A percentile compares a stretch with the other conserved stretches of the same genome.
Evolutionary conservation across 768 basidiomycete species (phyloP).

Genomic region (Macrolepiota albuminosa): DNA sequence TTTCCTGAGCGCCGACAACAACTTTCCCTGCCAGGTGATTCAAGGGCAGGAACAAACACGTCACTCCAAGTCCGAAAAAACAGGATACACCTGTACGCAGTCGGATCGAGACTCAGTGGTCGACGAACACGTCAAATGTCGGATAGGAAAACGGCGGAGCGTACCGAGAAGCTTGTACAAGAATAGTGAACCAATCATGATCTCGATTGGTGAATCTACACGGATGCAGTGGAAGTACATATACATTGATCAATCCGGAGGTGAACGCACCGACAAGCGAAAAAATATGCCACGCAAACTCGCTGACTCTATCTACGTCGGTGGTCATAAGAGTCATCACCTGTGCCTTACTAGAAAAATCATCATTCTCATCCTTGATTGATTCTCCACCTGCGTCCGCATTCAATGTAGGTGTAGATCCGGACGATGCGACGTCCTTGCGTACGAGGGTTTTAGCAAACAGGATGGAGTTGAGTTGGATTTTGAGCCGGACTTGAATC

Average conservation of each 20-base stretch:
- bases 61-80: conserved; percentile 74
- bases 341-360: conserved; percentile 66
- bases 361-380: conserved; percentile 38
- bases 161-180: conserved; percentile 73
- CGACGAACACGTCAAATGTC: not conserved
- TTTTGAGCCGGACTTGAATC: conserved; percentile 63
- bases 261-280: conserved; percentile 53
- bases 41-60: conserved; percentile 66
- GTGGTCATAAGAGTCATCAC: conserved; percentile 97
- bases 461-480: conserved; percentile 79
- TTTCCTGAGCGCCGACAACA: conserved; percentile 73
- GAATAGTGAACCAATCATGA: conserved; percentile 68
- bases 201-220: conserved; percentile 73
- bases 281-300: conserved; percentile 78
- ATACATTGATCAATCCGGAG: not conserved
- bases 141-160: conserved; percentile 12
- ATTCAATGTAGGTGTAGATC: conserved; percentile 25
- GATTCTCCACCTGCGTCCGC: conserved; percentile 8
- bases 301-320: conserved; percentile 86
- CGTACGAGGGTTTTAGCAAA: conserved; percentile 84
- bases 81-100: conserved; percentile 50
- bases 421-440: conserved; percentile 77
- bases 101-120: not conserved
- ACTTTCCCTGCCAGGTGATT: conserved; percentile 84
- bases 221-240: not conserved